Evolutionary conservation across 371 early-diverging fungal species (phyloP), one percentile per base, ranked within the genome.

Genomic region (Mucor velutinosus): DNA sequence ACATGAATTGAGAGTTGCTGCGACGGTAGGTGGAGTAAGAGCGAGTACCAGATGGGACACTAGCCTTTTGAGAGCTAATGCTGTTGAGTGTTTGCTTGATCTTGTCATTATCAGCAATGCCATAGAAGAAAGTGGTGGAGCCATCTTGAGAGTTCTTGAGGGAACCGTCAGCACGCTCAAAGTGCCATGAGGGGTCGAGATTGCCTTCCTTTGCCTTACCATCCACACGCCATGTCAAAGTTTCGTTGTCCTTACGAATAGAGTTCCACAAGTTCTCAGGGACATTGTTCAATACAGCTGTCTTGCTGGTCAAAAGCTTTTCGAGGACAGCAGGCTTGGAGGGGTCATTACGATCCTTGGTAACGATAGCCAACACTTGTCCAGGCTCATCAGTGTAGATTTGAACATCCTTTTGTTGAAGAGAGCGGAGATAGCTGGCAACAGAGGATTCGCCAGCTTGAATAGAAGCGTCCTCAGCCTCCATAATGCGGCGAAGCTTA

Each of bases 81-180:
- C 62, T 72, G 58, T 76, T 76, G 37, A 84, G 61, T 23, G 73
- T 74, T 39, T 76, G 78, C 71, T 92, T 86, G 58, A 97, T 86
- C 58, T 85, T 82, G 11, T 90, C 87, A 57, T 93, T 84, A 72
- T 93, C 88, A 17, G 90, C 83, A 58, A 96, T 80, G 27, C 97
- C 97, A 74, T 94, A 94, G 89, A 96, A 98, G 84, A 96, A 97
- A 68, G 96, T 82, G 19, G 92, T 90, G 67, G 86, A 82, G 56
- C 87, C 89, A 76, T 86, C 87, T 43, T 81, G 77, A 1, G 81
- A 66, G 62, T 81, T 85, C 49, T 75, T 80, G 71, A 89, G 89
- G 67, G 93, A 92, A 21, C 97, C 97, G 60, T 96, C 94, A 19
- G 95, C 93, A 66, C 95, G 90, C 69, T 96, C 95, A 85, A 97